Conservation (phyloP, 2,329 filamentous ascomycete species). For the Penicillium nordicum region DNA sequence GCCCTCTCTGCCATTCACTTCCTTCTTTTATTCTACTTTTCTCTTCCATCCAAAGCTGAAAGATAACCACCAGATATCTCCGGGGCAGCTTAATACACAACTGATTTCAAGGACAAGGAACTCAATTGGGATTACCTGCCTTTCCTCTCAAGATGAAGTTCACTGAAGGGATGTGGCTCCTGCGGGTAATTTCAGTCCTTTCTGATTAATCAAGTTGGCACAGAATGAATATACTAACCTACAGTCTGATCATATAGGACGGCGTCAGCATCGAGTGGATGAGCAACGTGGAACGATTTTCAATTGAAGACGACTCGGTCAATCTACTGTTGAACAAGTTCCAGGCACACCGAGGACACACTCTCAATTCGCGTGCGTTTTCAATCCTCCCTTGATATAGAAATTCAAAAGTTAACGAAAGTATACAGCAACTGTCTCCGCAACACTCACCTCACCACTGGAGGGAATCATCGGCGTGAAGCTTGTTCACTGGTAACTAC, state of each 20-base stretch:
- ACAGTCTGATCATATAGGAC: constrained; percentile 22
- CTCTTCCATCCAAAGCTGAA: not conserved
- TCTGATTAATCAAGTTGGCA: not conserved
- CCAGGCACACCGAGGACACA: constrained; percentile 40
- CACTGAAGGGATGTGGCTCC: constrained; percentile 42
- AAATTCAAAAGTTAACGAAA: not conserved
- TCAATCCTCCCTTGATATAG: not conserved
- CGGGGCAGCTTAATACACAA: not conserved
- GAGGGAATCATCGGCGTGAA: constrained; percentile 42
- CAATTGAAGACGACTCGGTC: constrained; percentile 31
- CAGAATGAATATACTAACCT: not conserved
- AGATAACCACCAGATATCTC: not conserved
- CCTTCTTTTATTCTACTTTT: not conserved
- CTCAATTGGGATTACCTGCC: not conserved
- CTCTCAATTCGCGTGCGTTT: constrained; percentile 36
- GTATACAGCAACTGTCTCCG: constrained; percentile 32
- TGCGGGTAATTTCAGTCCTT: constrained; percentile 23
- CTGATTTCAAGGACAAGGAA: not conserved
- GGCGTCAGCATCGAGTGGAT: constrained; percentile 42
- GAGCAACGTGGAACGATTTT: constrained; percentile 39
- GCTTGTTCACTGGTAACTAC: constrained; percentile 35
- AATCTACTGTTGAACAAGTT: constrained; percentile 38
- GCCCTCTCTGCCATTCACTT: not conserved
- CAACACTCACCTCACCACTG: constrained; percentile 34
- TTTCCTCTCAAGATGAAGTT: constrained; percentile 37